Evolutionary conservation across 805 yeast species (phyloP).

Genomic region (Lipomyces lipofer): DNA sequence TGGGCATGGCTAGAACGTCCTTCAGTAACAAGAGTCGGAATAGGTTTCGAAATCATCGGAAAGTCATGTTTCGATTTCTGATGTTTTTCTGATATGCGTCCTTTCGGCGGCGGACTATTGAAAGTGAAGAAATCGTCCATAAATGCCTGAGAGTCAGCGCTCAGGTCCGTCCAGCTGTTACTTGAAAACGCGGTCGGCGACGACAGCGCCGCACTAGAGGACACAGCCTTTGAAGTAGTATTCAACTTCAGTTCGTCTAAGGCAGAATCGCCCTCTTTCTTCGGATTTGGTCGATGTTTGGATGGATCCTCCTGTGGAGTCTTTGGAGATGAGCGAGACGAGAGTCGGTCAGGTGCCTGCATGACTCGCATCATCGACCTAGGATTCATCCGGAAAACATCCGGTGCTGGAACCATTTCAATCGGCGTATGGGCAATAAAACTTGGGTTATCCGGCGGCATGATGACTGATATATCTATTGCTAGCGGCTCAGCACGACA

Average conservation of each 20-base stretch:
- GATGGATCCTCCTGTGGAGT: background rate
- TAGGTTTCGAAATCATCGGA: background rate
- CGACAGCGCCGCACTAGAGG: background rate
- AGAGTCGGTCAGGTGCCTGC: no score
- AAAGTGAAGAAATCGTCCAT: constrained; percentile 7
- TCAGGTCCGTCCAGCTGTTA: constrained; percentile 8
- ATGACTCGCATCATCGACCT: no score
- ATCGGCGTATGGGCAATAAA: background rate
- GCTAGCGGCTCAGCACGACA: no score
- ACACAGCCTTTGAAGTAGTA: background rate
- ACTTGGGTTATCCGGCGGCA: constrained; percentile 1
- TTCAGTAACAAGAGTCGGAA: background rate
- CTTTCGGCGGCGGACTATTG: background rate
- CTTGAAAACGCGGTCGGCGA: constrained; percentile 1
- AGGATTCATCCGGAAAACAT: background rate
- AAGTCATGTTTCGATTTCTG: background rate
- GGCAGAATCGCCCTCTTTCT: background rate
- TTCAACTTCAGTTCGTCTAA: background rate
- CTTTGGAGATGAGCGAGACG: background rate
- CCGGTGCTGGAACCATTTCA: background rate
- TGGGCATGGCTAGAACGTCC: background rate
- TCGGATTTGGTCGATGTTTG: background rate
- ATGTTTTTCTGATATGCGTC: background rate
- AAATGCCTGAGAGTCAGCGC: background rate
- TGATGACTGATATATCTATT: background rate